Base-by-base conservation (phyloP, 2,329 filamentous ascomycete genomes). In the Colletotrichum neosansevieriae region DNA sequence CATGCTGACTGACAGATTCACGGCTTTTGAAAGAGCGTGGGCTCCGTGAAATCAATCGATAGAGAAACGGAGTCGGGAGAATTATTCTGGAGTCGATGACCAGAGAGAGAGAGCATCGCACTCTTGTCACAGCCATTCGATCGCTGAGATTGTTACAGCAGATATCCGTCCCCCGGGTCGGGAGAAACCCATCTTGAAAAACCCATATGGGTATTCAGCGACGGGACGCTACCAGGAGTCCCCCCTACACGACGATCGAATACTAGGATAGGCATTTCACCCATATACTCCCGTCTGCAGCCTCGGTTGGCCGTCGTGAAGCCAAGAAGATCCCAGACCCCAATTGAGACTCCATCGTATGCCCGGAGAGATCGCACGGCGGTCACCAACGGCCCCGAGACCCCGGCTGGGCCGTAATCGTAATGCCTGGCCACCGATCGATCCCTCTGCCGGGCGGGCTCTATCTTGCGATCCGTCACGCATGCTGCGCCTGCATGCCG, bases 101-200 rank as follows among this genome's bases (percentile, higher is more conserved):
- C 29, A 21, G n/a, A n/a, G n/a, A n/a, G n/a, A n/a, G n/a, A 45
- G 13, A 54, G 17, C 34, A 40, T 40, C 13, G 34, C 36, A 29
- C 29, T 29, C 29, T 9, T 29, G 29, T 9, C 29, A 29, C 29
- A 29, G 29, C 29, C 29, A 29, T 21, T 29, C 29, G 29, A 29
- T 29, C 29, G 6, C 13, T 13, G 36, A 38, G 10, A 3, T 13
- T 9, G 36, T 15, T 15, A 44, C 42, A 19, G 42, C 15, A 19
- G 45, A 21, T 11, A 49, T 49, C 19, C n/a, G n/a, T 29, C 29
- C 29, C 36, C 29, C 44, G 7, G 11, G 7, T 13, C 17, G 57
- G 44, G 32, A 19, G 44, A 59, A 61, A 61, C 58, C 47, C 58
- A 60, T 36, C 47, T 51, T 24, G 24, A n/a, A 44, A 38, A 11